Percentiles rank a stretch among this genome's conserved stretches.
These are phyloP conservation scores for Pseudocercospora fijiensis DNA, from an alignment of 2,329 filamentous ascomycete species.

Conservation along the genomic window DNA sequence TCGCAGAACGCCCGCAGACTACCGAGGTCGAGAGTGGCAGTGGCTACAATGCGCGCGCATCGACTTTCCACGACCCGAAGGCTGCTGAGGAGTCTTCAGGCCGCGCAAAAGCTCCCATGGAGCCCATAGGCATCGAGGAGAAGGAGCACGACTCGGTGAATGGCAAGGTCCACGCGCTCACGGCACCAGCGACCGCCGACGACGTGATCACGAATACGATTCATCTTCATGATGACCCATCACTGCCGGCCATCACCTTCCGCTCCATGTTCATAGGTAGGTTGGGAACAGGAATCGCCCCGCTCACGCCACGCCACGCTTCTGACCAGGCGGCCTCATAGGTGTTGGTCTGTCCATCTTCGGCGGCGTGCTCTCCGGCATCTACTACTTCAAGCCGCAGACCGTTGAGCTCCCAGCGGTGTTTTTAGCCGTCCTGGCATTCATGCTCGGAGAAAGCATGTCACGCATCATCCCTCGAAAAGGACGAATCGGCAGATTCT, in stretches of 20 bases:
- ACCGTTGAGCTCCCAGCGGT: not conserved
- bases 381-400: conserved; percentile 9
- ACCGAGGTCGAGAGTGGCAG: not conserved
- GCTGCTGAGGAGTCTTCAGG: not conserved
- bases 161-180: conserved; percentile 5
- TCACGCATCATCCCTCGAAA: not conserved
- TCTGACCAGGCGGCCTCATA: not conserved
- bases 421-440: conserved; percentile 1
- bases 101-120: not conserved
- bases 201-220: not conserved
- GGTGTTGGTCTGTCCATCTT: not conserved
- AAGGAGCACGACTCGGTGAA: not conserved
- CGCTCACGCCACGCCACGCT: too few relatives aligned
- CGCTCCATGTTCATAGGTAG: conserved; percentile 1
- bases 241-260: not conserved
- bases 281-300: not conserved
- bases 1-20: not conserved
- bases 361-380: conserved; percentile 4
- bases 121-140: not conserved
- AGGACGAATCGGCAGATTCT: conserved; percentile 17
- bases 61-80: not conserved
- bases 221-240: conserved; percentile 2
- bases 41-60: not conserved
- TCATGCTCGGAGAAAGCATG: conserved; percentile 4
- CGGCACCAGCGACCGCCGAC: not conserved